A percentile compares a stretch with the other conserved stretches of the same genome.
phyloP scores from a whole-genome alignment of 805 yeast species.

The Lipomyces lipofer region DNA sequence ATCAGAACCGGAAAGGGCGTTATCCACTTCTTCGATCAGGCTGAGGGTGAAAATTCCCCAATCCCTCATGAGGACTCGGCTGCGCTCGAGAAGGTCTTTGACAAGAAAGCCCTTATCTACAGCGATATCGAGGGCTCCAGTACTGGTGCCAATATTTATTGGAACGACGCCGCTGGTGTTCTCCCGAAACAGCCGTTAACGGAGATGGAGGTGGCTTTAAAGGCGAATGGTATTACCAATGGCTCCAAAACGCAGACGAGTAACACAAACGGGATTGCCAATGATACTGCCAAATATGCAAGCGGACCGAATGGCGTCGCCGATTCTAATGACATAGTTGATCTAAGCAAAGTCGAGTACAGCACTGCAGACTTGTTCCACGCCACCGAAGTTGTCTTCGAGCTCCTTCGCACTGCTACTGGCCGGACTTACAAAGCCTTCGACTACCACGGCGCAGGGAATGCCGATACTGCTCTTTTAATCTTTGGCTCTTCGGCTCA shows the following conservation, averaged over 20 bases:
- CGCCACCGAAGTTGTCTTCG: slow-evolving; percentile 33
- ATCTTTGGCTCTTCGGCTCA: slow-evolving; percentile 61
- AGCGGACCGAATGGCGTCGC: too few relatives aligned
- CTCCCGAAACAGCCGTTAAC: slow-evolving; percentile 5
- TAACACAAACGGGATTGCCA: slow-evolving; percentile 28
- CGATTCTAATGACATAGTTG: slow-evolving; percentile 7
- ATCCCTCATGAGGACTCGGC: slow-evolving; percentile 24
- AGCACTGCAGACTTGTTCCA: slow-evolving; percentile 8
- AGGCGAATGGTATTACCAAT: slow-evolving; percentile 22
- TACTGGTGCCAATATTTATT: slow-evolving; percentile 29
- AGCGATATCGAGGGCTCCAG: slow-evolving; percentile 24
- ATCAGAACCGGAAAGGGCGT: slow-evolving; percentile 54
- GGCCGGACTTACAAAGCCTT: slow-evolving; percentile 44
- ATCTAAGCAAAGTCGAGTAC: slow-evolving; percentile 4
- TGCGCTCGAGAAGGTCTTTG: slow-evolving; percentile 13
- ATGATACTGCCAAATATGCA: too few relatives aligned
- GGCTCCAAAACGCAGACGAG: too few relatives aligned
- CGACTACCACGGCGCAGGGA: slow-evolving; percentile 46
- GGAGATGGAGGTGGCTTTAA: slow-evolving; percentile 28
- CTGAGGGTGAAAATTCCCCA: slow-evolving; percentile 14
- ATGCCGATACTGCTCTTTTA: slow-evolving; percentile 55
- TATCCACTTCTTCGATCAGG: slow-evolving; percentile 61
- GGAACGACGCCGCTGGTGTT: slow-evolving; percentile 26
- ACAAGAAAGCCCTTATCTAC: slow-evolving; percentile 15
- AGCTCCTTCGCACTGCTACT: slow-evolving; percentile 41